phyloP scores from a whole-genome alignment of 495 filamentous ascomycete genomes.

The Neurospora pannonica region DNA sequence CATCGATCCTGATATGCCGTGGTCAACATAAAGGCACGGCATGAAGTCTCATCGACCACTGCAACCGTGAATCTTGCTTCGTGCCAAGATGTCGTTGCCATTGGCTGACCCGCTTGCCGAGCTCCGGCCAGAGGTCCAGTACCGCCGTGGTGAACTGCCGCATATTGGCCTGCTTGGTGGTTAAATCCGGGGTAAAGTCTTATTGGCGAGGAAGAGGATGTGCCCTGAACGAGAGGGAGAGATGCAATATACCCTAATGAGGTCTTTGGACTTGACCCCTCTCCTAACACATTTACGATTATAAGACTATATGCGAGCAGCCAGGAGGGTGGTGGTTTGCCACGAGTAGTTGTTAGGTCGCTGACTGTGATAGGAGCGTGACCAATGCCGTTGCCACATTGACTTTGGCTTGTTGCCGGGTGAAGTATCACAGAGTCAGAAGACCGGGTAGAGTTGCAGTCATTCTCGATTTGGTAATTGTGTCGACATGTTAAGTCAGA shows the following conservation, averaged over 20 bases:
- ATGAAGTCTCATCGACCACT: neutral
- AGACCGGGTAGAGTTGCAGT: neutral
- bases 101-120: neutral
- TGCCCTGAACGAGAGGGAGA: neutral
- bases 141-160: neutral
- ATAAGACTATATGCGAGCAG: neutral
- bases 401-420: neutral
- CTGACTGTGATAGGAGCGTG: neutral
- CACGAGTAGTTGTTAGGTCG: too few relatives aligned
- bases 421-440: neutral
- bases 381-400: neutral
- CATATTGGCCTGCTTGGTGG: constrained; percentile 2
- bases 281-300: neutral
- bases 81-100: neutral
- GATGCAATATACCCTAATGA: neutral
- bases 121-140: neutral
- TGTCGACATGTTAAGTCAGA: neutral
- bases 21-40: neutral
- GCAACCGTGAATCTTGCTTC: neutral
- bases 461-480: neutral
- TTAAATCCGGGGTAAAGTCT: constrained; percentile 5
- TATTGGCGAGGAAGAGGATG: neutral
- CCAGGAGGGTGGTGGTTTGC: neutral
- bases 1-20: neutral
- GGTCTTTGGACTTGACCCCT: neutral